Evolutionary conservation across 805 yeast genomes (phyloP), one percentile per base, ranked within the genome.

Genomic region (Hanseniaspora singularis): DNA sequence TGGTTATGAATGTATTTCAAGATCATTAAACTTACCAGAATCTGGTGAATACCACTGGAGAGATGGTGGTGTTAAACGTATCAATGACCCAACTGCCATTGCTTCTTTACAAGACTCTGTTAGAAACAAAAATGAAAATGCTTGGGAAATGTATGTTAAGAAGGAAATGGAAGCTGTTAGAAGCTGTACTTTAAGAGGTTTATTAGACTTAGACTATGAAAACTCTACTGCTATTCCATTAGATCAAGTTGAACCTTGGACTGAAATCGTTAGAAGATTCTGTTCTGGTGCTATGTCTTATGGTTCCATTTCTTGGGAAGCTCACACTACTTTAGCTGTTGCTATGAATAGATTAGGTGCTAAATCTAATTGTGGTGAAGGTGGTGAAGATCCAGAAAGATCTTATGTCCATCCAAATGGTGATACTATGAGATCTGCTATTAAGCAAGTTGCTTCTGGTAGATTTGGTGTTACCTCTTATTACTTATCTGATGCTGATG

Each of bases 261-360:
- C 97, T 31, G 98, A 89, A 64, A 89, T 89, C 63, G 98, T 88
- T 28, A 79, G 96, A 57, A 76, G 98, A 58, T 92, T 92, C 63
- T 88, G 88, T 53, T 88, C 98, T n/a, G 98, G 98, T 69, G 98
- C 98, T 45, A 89, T 89, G 98, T 88, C 96, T 1, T 89, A 92
- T 61, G 98, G 98, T 60, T 89, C 97, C 40, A 89, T 89, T 60
- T 89, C 97, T 4, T 83, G 88, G 95, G 98, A 89, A 66, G 88
- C 96, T 2, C 98, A 89, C 66, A 86, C 96, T 3, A 89, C 98
- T 10, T 70, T 89, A 56, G 98, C 98, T 12, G 94, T 89, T 48
- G 98, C 98, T 39, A 89, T 89, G 98, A 89, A 89, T 71, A 73
- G 97, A 63, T 72, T 89, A 53, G 97, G 97, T 46, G 98, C 96